Evolutionary conservation across 345 rosid species (phyloP).

Genomic region (Draba incana): DNA sequence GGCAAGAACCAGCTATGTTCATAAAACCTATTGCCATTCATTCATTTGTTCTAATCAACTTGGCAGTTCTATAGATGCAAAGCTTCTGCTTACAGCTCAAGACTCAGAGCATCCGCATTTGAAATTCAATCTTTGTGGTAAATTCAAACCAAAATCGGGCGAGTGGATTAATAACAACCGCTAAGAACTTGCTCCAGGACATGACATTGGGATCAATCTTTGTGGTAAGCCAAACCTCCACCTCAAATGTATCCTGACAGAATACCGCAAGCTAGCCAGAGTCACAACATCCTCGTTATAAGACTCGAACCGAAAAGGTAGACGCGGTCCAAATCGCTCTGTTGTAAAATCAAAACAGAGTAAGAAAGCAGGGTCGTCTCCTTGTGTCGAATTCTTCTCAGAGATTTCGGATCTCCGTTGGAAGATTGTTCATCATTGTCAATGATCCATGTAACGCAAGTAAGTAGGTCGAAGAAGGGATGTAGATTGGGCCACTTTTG

Average conservation of each 20-base stretch:
- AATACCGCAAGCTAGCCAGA: conserved; percentile 12
- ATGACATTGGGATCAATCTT: background rate
- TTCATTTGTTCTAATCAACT: conserved; percentile 91
- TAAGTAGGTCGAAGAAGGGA: too few relatives aligned
- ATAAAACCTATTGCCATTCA: conserved; percentile 87
- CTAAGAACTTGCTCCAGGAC: background rate
- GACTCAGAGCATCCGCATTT: too few relatives aligned
- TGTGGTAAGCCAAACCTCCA: conserved; percentile 11
- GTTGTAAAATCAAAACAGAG: conserved; percentile 13
- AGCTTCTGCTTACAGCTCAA: too few relatives aligned
- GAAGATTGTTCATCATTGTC: background rate
- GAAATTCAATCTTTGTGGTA: too few relatives aligned
- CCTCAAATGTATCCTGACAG: background rate
- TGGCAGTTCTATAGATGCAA: conserved; percentile 39
- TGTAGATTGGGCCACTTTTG: too few relatives aligned
- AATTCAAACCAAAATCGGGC: background rate
- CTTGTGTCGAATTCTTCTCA: background rate
- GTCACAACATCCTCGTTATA: background rate
- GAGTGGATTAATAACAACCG: background rate
- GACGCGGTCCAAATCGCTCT: conserved; percentile 7
- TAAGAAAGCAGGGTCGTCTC: background rate
- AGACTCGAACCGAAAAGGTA: conserved; percentile 1
- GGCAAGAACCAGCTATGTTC: conserved; percentile 72
- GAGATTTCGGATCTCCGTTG: conserved; percentile 4
- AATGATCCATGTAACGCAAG: too few relatives aligned